phyloP scores from a whole-genome alignment of 2,329 filamentous ascomycete species.

The Beauveria australis region DNA sequence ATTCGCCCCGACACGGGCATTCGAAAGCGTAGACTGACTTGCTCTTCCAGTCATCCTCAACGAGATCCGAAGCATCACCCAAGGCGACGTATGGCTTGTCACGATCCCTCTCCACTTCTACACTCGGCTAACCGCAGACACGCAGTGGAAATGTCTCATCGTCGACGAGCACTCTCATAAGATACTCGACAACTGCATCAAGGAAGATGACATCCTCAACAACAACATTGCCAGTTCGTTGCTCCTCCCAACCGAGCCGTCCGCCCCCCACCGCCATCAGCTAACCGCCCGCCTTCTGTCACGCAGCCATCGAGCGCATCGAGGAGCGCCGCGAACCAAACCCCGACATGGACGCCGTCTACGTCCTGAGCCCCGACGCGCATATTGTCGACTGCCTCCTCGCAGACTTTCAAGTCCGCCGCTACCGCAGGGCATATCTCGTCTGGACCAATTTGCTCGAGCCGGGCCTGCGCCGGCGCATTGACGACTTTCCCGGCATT shows the following conservation, averaged over 20 bases:
- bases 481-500: slow-evolving; percentile 62
- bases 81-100: slow-evolving; percentile 57
- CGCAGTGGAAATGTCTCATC: slow-evolving; percentile 92
- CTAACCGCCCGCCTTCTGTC: slow-evolving; percentile 12
- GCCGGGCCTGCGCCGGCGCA: slow-evolving; percentile 59
- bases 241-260: not conserved
- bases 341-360: slow-evolving; percentile 88
- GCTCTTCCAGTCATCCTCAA: slow-evolving; percentile 25
- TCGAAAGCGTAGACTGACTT: slow-evolving; percentile 15
- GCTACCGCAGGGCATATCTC: slow-evolving; percentile 72
- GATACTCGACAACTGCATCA: slow-evolving; percentile 82
- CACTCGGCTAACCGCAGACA: not conserved
- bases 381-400: slow-evolving; percentile 91
- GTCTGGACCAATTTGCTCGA: slow-evolving; percentile 79
- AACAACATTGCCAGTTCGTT: slow-evolving; percentile 85
- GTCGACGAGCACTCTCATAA: slow-evolving; percentile 77
- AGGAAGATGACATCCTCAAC: slow-evolving; percentile 95
- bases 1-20: not conserved
- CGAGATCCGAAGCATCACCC: slow-evolving; percentile 65
- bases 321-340: slow-evolving; percentile 78
- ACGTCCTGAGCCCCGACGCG: slow-evolving; percentile 75
- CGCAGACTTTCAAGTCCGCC: slow-evolving; percentile 78
- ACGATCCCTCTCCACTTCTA: not conserved
- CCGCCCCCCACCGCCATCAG: slow-evolving; percentile 6
- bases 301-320: slow-evolving; percentile 83